Conservation (phyloP, 768 basidiomycete genomes). For the Boletus subcaerulescens region DNA sequence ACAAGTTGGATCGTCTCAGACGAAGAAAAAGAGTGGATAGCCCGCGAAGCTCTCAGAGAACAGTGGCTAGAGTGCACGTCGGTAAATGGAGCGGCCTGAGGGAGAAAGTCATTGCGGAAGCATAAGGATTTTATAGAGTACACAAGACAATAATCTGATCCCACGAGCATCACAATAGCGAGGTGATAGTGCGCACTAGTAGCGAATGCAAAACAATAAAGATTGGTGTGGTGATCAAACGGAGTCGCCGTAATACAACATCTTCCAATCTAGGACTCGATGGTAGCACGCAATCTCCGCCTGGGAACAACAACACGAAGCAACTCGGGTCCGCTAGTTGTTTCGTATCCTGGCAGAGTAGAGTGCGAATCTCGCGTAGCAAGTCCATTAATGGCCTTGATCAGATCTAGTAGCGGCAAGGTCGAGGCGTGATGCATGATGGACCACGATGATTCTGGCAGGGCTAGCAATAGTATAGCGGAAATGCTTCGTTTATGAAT, state of each 20-base stretch:
- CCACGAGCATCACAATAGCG: background rate
- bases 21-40: slow-evolving; percentile 29
- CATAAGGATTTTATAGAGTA: slow-evolving; percentile 18
- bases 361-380: too few relatives aligned
- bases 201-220: slow-evolving; percentile 14
- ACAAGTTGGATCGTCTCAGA: slow-evolving; percentile 22
- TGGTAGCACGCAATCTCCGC: background rate
- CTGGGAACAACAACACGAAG: background rate
- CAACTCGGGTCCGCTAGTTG: background rate
- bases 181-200: background rate
- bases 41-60: slow-evolving; percentile 22
- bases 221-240: background rate
- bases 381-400: too few relatives aligned
- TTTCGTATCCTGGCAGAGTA: background rate
- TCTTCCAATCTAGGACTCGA: slow-evolving; percentile 17
- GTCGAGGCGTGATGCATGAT: too few relatives aligned
- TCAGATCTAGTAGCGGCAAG: too few relatives aligned
- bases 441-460: too few relatives aligned
- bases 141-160: slow-evolving; percentile 12
- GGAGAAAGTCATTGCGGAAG: background rate
- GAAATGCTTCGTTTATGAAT: too few relatives aligned
- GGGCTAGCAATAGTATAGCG: too few relatives aligned
- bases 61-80: slow-evolving; percentile 5
- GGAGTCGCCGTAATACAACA: slow-evolving; percentile 13
- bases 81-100: background rate